A percentile compares a stretch with the other conserved stretches of the same genome.
Conservation (phyloP, 768 basidiomycete species). For the Pleurotus cornucopiae region DNA sequence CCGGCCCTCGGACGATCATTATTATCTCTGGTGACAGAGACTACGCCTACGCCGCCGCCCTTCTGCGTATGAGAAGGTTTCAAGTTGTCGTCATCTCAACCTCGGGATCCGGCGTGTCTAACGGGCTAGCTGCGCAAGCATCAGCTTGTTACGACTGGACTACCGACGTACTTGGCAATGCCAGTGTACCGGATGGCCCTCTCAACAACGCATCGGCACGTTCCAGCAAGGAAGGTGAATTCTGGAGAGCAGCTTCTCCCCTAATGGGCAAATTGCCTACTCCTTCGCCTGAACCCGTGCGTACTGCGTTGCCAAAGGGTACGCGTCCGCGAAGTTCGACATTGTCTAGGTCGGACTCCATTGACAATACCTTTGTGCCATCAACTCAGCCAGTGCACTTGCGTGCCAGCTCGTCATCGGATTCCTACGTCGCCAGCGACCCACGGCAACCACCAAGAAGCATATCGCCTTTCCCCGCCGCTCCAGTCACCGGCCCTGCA, state of each 20-base stretch:
- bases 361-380: neutral
- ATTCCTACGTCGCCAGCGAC: neutral
- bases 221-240: neutral
- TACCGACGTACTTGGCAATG: constrained; percentile 28
- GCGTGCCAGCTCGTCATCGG: neutral
- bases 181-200: neutral
- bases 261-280: neutral
- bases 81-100: constrained; percentile 35
- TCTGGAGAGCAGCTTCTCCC: neutral
- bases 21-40: constrained; percentile 44
- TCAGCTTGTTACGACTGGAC: constrained; percentile 44
- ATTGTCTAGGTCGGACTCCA: constrained; percentile 1
- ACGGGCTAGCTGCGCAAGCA: constrained; percentile 34
- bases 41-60: constrained; percentile 39
- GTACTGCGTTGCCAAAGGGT: neutral
- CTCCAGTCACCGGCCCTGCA: neutral
- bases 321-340: neutral
- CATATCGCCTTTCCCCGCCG: neutral
- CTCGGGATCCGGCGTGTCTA: constrained; percentile 31
- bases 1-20: constrained; percentile 38
- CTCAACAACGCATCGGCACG: neutral
- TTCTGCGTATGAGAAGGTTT: constrained; percentile 33
- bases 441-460: neutral
- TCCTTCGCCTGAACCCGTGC: constrained; percentile 3
- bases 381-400: neutral